phyloP scores from a whole-genome alignment of 2,329 filamentous ascomycete species.

The Fusarium sp. region DNA sequence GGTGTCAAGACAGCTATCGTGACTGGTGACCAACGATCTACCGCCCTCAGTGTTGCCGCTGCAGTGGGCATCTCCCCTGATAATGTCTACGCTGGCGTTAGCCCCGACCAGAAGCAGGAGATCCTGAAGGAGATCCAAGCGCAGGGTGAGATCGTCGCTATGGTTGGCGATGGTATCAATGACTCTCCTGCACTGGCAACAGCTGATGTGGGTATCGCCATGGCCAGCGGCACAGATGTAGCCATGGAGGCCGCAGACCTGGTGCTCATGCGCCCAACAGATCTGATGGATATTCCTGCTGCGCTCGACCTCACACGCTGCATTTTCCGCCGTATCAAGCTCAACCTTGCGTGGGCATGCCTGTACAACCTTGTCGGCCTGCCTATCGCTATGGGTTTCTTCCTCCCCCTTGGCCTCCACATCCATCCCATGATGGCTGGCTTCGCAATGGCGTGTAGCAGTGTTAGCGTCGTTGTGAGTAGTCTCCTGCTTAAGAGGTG shows the following conservation, averaged over 20 bases:
- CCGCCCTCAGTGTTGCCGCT: constrained; percentile 85
- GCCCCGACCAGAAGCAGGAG: constrained; percentile 89
- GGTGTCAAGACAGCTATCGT: constrained; percentile 91
- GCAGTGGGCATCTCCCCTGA: constrained; percentile 83
- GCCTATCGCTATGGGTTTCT: constrained; percentile 96
- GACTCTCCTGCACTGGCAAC: constrained; percentile 95
- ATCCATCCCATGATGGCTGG: constrained; percentile 95
- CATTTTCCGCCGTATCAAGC: constrained; percentile 93
- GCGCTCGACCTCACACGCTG: constrained; percentile 83
- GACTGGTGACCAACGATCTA: constrained; percentile 89
- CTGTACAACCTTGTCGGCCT: constrained; percentile 92
- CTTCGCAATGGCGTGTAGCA: constrained; percentile 91
- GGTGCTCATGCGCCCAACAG: constrained; percentile 92
- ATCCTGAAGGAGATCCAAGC: constrained; percentile 84
- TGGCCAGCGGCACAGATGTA: constrained; percentile 93
- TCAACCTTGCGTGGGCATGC: constrained; percentile 94
- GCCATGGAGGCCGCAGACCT: constrained; percentile 98
- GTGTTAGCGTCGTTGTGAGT: constrained; percentile 88
- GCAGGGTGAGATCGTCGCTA: constrained; percentile 83
- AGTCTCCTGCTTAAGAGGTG: constrained; percentile 89
- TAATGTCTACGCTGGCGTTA: constrained; percentile 87
- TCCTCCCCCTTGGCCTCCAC: constrained; percentile 88
- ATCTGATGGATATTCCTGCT: constrained; percentile 93
- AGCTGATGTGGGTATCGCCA: constrained; percentile 91
- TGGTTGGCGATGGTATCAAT: constrained; percentile 99